Evolutionary conservation across 169 alveolate genomes (phyloP), one percentile per base, ranked within the genome.

Genomic region (Theileria equi): DNA sequence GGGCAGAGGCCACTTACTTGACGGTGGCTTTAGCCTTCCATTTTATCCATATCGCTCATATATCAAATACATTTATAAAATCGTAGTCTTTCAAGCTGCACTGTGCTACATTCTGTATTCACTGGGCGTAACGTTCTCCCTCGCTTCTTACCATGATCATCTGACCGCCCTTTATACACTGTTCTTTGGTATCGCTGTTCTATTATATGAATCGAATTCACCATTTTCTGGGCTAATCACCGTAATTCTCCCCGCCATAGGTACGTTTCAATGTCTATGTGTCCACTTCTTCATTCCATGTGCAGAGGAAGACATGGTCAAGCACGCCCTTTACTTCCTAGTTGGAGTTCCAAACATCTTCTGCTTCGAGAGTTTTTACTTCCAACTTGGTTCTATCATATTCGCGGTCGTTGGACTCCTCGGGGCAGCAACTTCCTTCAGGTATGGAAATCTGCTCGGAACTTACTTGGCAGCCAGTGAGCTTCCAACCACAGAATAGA

Each of bases 291-390:
- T 60, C 13, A 60, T 16, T 35, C 34, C 21, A 19, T 45, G 40
- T 44, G 21, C 40, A 60, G 70, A 43, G 36, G 70, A 60, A 60
- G 70, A 60, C 36, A 44, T 60, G 17, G 70, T 60, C 28, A 60
- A 60, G 70, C 58, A 44, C 68, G 34, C 70, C 55, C 21, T 60
- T 44, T 60, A 44, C 44, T 60, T 60, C 40, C 44, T 60, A 26
- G 21, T 60, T 13, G 70, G 70, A 10, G 11, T 60, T 5, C 70
- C 70, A 0, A 44, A 48, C 11, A 28, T 60, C 21, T 28, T 35
- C 11, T n/a, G 16, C 2, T 17, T 44, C 23, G 55, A 60, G 25
- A 60, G 70, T 10, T 60, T 60, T 5, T 57, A 60, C 17, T 26
- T 16, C n/a, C 55, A 31, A 32, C 64, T 60, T n/a, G 70, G 59